Evolutionary conservation across 192 early-diverging fungal genomes (phyloP).

Genomic region (Podila verticillata): DNA sequence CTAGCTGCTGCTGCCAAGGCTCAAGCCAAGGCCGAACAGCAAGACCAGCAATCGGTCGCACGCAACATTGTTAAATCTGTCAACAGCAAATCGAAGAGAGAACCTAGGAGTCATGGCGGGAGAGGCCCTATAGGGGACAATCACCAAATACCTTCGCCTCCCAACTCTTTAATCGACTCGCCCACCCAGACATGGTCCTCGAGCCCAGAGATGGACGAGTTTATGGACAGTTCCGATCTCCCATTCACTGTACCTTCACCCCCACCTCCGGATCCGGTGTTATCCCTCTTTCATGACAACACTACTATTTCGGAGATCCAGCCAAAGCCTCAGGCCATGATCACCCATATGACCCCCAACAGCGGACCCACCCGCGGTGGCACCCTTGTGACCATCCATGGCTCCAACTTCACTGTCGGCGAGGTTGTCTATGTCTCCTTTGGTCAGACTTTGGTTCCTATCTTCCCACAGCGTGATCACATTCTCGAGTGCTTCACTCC

Average conservation of each 20-base stretch:
- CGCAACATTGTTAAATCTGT: slow-evolving; percentile 28
- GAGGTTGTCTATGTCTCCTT: slow-evolving; percentile 50
- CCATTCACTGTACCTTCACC: not conserved
- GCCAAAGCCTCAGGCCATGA: not conserved
- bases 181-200: slow-evolving; percentile 13
- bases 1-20: slow-evolving; percentile 30
- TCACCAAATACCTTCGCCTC: slow-evolving; percentile 29
- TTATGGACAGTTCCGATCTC: slow-evolving; percentile 13
- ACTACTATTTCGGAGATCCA: not conserved
- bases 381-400: slow-evolving; percentile 43
- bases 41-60: slow-evolving; percentile 10
- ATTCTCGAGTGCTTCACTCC: slow-evolving; percentile 44
- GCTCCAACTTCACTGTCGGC: slow-evolving; percentile 33
- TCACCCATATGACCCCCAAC: slow-evolving; percentile 46
- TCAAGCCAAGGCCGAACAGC: slow-evolving; percentile 31
- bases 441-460: slow-evolving; percentile 35
- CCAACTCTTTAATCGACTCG: slow-evolving; percentile 18
- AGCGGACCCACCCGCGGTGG: slow-evolving; percentile 43
- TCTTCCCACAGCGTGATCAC: slow-evolving; percentile 35
- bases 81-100: slow-evolving; percentile 15
- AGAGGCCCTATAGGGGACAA: not conserved
- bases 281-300: slow-evolving; percentile 34
- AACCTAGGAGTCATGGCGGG: slow-evolving; percentile 5
- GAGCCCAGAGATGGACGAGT: slow-evolving; percentile 17
- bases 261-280: slow-evolving; percentile 17